These are phyloP conservation scores for Ceratobasidium theobromae DNA, from an alignment of 1,284 basidiomycete species.

Conservation along the genomic window DNA sequence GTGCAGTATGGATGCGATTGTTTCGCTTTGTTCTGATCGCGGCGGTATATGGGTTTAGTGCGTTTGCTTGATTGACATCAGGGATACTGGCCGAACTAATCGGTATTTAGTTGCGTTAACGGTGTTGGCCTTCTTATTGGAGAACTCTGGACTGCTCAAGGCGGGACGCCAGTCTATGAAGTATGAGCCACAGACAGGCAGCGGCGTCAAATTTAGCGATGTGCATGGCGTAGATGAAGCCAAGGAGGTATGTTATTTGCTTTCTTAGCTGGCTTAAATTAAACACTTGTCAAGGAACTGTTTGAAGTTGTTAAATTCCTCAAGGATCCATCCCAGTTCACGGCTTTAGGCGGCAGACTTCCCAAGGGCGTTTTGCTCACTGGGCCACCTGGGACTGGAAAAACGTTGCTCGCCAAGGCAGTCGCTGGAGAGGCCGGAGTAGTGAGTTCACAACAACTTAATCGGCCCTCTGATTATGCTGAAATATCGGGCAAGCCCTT, in stretches of 20 bases:
- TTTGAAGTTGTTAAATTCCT: constrained; percentile 92
- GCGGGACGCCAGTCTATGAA: constrained; percentile 68
- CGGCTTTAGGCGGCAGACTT: constrained; percentile 84
- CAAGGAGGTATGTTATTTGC: constrained; percentile 60
- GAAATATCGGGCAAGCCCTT: constrained; percentile 55
- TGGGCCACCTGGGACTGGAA: constrained; percentile 92
- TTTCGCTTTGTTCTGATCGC: constrained; percentile 16
- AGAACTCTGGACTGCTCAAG: constrained; percentile 90
- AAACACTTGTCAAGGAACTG: constrained; percentile 61
- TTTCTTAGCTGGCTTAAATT: neutral
- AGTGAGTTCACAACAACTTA: constrained; percentile 37
- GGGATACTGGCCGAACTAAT: neutral
- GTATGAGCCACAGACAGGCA: constrained; percentile 73
- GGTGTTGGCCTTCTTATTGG: constrained; percentile 82
- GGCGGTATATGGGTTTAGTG: constrained; percentile 32
- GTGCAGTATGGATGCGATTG: constrained; percentile 41
- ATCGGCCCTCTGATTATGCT: neutral
- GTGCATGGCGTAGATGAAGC: constrained; percentile 95
- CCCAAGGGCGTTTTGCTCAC: constrained; percentile 79
- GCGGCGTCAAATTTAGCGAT: constrained; percentile 84
- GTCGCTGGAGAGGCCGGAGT: constrained; percentile 98
- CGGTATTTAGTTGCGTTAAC: constrained; percentile 60
- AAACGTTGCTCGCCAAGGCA: constrained; percentile 96
- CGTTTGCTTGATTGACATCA: neutral
- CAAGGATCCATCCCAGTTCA: constrained; percentile 85